Evolutionary conservation across 345 rosid genomes (phyloP).

Genomic region (Balakata baccata): DNA sequence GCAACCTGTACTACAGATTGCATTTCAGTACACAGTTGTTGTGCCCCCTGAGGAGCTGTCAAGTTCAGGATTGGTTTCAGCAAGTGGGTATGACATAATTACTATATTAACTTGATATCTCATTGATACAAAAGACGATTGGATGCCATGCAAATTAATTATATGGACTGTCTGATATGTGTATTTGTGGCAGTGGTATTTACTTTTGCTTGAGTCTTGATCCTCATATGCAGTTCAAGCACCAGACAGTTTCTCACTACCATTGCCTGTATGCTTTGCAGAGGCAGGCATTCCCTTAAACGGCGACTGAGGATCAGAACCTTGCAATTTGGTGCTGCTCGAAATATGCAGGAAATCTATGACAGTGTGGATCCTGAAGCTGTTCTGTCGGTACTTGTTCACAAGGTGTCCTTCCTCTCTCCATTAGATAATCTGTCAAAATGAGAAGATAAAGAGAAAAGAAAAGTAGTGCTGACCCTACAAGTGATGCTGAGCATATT

Average conservation of each 20-base stretch:
- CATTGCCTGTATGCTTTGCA: slow-evolving; percentile 29
- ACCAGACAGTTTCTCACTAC: neutral
- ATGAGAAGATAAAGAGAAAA: too few relatives aligned
- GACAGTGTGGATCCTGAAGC: slow-evolving; percentile 86
- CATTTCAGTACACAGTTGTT: slow-evolving; percentile 86
- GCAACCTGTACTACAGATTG: slow-evolving; percentile 88
- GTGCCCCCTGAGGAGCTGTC: slow-evolving; percentile 78
- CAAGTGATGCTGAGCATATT: neutral
- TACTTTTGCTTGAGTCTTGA: neutral
- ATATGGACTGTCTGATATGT: neutral
- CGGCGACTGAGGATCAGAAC: slow-evolving; percentile 87
- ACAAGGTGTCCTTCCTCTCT: slow-evolving; percentile 52
- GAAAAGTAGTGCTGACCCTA: neutral
- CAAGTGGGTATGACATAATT: slow-evolving; percentile 57
- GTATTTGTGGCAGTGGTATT: neutral
- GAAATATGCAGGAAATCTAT: slow-evolving; percentile 68
- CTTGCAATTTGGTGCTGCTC: slow-evolving; percentile 69
- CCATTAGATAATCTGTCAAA: neutral
- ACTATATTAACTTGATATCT: neutral
- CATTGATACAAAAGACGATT: neutral
- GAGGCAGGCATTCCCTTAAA: slow-evolving; percentile 68
- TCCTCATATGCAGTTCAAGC: neutral
- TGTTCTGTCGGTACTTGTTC: slow-evolving; percentile 81
- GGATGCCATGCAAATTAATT: neutral
- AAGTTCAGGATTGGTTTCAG: slow-evolving; percentile 46